Percentiles rank a stretch among this genome's conserved stretches.
Evolutionary conservation across 805 yeast species (phyloP).

Genomic region (Nematodospora valgi): DNA sequence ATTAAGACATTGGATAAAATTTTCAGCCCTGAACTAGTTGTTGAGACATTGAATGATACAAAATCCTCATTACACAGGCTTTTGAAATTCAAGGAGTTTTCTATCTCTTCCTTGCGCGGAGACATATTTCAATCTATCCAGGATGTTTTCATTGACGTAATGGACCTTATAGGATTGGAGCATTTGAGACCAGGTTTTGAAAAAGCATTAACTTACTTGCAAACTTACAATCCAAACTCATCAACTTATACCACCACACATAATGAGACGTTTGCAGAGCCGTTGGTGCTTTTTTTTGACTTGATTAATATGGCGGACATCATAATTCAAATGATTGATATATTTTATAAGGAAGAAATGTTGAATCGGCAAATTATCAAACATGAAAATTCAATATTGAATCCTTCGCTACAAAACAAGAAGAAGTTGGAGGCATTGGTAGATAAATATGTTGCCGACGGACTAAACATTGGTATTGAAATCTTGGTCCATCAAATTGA

Average conservation of each 20-base stretch:
- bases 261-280: constrained; percentile 57
- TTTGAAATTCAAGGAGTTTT: constrained; percentile 30
- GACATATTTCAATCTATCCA: constrained; percentile 42
- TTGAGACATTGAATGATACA: constrained; percentile 67
- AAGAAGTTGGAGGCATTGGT: constrained; percentile 76
- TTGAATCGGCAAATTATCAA: constrained; percentile 55
- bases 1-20: constrained; percentile 72
- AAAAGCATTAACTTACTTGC: constrained; percentile 68
- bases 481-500: constrained; percentile 82
- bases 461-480: constrained; percentile 87
- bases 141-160: constrained; percentile 64
- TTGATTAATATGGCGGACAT: constrained; percentile 90
- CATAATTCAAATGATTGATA: constrained; percentile 86
- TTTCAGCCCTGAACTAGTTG: constrained; percentile 77
- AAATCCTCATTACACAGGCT: constrained; percentile 61
- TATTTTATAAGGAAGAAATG: constrained; percentile 86
- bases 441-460: constrained; percentile 89
- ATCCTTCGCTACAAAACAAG: constrained; percentile 74
- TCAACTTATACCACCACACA: constrained; percentile 24
- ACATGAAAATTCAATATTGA: constrained; percentile 71
- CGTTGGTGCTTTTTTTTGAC: constrained; percentile 82
- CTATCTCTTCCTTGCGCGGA: constrained; percentile 29
- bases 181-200: constrained; percentile 86
- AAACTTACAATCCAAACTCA: constrained; percentile 63
- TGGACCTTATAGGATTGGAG: constrained; percentile 60